Conservation (phyloP, 1,139 yeast species). For the Yamadazyma triangularis region DNA sequence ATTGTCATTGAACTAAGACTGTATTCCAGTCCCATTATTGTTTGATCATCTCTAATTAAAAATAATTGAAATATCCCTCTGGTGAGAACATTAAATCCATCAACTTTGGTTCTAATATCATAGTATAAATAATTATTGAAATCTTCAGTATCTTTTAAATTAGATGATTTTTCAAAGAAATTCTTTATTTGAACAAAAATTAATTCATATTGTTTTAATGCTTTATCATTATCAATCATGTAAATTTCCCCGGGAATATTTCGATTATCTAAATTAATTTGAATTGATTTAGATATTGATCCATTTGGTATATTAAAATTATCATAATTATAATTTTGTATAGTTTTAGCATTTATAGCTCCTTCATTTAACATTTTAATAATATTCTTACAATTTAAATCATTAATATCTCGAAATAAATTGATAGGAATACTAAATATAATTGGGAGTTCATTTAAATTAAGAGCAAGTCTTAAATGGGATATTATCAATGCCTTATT, state of each 20-base stretch:
- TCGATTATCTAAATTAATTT: conserved; percentile 51
- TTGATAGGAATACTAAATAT: conserved; percentile 19
- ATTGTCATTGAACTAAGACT: conserved; percentile 13
- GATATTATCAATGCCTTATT: conserved; percentile 14
- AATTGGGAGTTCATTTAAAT: conserved; percentile 25
- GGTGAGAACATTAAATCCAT: conserved; percentile 45
- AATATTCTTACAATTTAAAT: conserved; percentile 6
- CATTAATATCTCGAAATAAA: conserved; percentile 17
- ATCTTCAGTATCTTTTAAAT: conserved; percentile 24
- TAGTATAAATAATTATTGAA: conserved; percentile 31
- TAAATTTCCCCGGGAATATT: conserved; percentile 51
- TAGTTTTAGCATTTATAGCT: conserved; percentile 8
- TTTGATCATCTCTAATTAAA: conserved; percentile 55
- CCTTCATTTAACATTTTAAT: conserved; percentile 16
- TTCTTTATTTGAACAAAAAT: conserved; percentile 31
- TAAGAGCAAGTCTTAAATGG: conserved; percentile 24
- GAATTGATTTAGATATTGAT: conserved; percentile 46
- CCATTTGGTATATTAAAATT: conserved; percentile 19
- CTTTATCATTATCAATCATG: conserved; percentile 16
- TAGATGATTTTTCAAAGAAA: conserved; percentile 18
- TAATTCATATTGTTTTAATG: conserved; percentile 27
- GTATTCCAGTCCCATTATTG: conserved; percentile 36
- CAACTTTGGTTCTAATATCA: conserved; percentile 24
- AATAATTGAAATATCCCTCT: conserved; percentile 61
- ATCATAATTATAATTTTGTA: conserved; percentile 5